Evolutionary conservation across 2,329 filamentous ascomycete genomes (phyloP).

Genomic region (Fusarium begoniae): DNA sequence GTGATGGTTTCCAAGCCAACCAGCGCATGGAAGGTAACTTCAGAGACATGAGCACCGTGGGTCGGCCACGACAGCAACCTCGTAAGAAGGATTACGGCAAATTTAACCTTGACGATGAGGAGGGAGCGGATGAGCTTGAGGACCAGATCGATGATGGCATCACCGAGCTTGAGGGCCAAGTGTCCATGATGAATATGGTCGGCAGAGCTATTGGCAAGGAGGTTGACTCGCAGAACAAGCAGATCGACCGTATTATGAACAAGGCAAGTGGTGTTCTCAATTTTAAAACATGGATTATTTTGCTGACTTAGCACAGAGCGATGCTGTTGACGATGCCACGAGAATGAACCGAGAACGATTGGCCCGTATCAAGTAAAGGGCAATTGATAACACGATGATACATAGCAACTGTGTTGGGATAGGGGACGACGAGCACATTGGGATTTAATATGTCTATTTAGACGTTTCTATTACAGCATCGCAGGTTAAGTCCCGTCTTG

Average conservation of each 20-base stretch:
- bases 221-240: conserved; percentile 78
- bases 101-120: conserved; percentile 81
- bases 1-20: conserved; percentile 59
- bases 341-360: conserved; percentile 79
- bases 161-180: conserved; percentile 75
- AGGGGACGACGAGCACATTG: not conserved
- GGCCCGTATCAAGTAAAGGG: conserved; percentile 63
- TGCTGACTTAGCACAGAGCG: conserved; percentile 67
- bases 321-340: conserved; percentile 83
- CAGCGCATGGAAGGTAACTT: conserved; percentile 64
- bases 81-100: conserved; percentile 62
- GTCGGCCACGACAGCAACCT: conserved; percentile 43
- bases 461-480: not conserved
- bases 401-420: conserved; percentile 8
- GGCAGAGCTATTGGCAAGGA: conserved; percentile 79
- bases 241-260: conserved; percentile 77
- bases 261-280: conserved; percentile 66
- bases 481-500: not conserved
- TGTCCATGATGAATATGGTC: conserved; percentile 75
- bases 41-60: conserved; percentile 49
- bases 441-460: conserved; percentile 9
- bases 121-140: conserved; percentile 58
- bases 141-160: conserved; percentile 65
- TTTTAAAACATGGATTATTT: not conserved
- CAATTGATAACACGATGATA: not conserved